These are phyloP conservation scores for Dactylella cylindrospora DNA, from an alignment of 2,329 filamentous ascomycete species.

Conservation along the genomic window DNA sequence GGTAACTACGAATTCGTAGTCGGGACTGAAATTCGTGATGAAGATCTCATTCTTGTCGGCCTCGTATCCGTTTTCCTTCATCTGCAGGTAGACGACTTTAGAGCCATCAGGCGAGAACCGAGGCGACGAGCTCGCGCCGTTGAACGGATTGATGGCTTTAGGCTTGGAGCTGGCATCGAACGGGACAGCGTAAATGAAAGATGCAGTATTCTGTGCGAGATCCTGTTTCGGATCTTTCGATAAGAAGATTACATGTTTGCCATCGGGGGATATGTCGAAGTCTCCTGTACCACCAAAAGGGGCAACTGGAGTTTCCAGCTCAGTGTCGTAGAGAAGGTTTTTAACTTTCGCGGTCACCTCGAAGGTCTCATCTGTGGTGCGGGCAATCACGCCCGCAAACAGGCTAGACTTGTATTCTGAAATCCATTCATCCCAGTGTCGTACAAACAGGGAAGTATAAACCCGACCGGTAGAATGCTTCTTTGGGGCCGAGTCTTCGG, in stretches of 20 bases:
- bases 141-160: conserved; percentile 49
- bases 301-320: conserved; percentile 67
- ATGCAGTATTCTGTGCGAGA: conserved; percentile 74
- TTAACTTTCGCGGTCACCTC: conserved; percentile 52
- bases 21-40: conserved; percentile 46
- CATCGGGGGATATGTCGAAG: conserved; percentile 70
- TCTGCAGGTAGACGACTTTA: conserved; percentile 73
- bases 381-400: conserved; percentile 67
- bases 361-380: conserved; percentile 49
- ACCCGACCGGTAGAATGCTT: conserved; percentile 66
- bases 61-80: conserved; percentile 76
- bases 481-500: conserved; percentile 63
- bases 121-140: conserved; percentile 52
- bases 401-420: conserved; percentile 69
- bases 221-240: conserved; percentile 72
- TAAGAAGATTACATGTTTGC: conserved; percentile 66
- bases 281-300: conserved; percentile 79
- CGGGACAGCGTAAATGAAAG: conserved; percentile 67
- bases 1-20: conserved; percentile 52
- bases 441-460: conserved; percentile 73
- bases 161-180: conserved; percentile 52
- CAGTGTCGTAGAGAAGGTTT: conserved; percentile 65
- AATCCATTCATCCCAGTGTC: conserved; percentile 80
- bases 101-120: conserved; percentile 71
- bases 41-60: conserved; percentile 66